A percentile compares a stretch with the other conserved stretches of the same genome.
phyloP scores from a whole-genome alignment of 2,329 filamentous ascomycete genomes.

The Clonostachys sp. region DNA sequence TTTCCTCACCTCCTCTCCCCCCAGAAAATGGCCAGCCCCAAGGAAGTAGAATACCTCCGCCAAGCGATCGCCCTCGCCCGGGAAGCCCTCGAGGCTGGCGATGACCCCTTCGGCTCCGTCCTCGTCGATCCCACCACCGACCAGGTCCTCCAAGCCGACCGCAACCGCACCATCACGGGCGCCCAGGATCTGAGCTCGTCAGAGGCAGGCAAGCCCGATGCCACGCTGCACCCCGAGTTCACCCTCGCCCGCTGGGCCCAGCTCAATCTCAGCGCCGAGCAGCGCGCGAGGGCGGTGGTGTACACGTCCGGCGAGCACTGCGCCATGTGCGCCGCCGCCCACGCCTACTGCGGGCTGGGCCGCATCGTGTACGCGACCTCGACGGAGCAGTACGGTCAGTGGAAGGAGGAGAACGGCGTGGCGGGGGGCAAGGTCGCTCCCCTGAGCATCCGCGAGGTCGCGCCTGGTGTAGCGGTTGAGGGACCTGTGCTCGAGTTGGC shows the following conservation, averaged over 20 bases:
- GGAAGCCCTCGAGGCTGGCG: constrained; percentile 27
- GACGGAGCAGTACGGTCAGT: constrained; percentile 16
- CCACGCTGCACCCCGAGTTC: constrained; percentile 27
- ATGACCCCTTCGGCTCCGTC: constrained; percentile 28
- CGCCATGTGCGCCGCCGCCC: constrained; percentile 27
- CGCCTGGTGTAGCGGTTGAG: constrained; percentile 15
- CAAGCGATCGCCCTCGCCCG: constrained; percentile 20
- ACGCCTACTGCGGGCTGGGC: constrained; percentile 25
- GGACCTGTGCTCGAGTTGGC: constrained; percentile 20
- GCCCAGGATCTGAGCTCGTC: neutral
- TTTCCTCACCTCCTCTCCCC: neutral
- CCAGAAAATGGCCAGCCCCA: neutral
- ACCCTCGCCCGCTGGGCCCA: constrained; percentile 29
- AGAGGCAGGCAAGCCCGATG: constrained; percentile 16
- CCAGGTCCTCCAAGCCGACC: constrained; percentile 20
- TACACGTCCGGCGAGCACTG: constrained; percentile 32
- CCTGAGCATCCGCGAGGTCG: constrained; percentile 19
- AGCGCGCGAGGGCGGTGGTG: constrained; percentile 29
- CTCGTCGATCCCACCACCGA: constrained; percentile 17
- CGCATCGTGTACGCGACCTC: constrained; percentile 25
- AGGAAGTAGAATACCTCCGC: neutral
- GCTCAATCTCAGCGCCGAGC: constrained; percentile 20
- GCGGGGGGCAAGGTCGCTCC: constrained; percentile 9
- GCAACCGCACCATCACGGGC: constrained; percentile 24
- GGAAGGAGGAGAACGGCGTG: constrained; percentile 19